These are phyloP conservation scores for Chaetothyriales sp. DNA, from an alignment of 2,329 filamentous ascomycete species.

Conservation along the genomic window DNA sequence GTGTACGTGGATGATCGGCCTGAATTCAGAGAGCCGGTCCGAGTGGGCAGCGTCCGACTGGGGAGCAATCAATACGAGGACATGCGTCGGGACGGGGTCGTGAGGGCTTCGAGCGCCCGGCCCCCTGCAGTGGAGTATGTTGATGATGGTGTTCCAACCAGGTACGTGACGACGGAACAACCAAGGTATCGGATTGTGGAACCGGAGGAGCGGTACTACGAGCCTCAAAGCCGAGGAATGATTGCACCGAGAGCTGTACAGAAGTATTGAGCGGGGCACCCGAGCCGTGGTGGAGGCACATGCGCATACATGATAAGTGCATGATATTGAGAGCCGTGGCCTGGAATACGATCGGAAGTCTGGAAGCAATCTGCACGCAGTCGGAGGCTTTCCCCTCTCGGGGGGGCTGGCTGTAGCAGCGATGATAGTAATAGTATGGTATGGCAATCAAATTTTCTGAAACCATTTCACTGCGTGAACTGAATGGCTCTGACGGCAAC, in stretches of 20 bases:
- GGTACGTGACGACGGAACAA: slow-evolving; percentile 13
- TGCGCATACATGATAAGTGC: neutral
- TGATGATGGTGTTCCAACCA: slow-evolving; percentile 13
- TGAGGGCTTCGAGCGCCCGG: slow-evolving; percentile 30
- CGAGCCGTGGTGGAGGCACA: neutral
- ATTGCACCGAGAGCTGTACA: slow-evolving; percentile 10
- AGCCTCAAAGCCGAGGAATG: slow-evolving; percentile 14
- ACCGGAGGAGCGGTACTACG: slow-evolving; percentile 12
- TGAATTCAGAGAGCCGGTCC: slow-evolving; percentile 43
- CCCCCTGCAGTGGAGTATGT: slow-evolving; percentile 33
- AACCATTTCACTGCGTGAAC: neutral
- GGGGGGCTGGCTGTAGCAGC: too few species aligned
- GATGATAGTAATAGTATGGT: neutral
- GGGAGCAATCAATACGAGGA: slow-evolving; percentile 32
- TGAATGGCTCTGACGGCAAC: neutral
- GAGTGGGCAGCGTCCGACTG: slow-evolving; percentile 48
- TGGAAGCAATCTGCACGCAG: neutral
- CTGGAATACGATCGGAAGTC: neutral
- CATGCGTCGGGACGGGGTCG: slow-evolving; percentile 22
- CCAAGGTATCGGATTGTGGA: slow-evolving; percentile 15
- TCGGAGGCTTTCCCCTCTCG: neutral
- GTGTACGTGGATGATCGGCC: slow-evolving; percentile 52
- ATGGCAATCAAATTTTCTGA: neutral
- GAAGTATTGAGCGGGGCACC: slow-evolving; percentile 11
- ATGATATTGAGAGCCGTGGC: neutral